phyloP scores from a whole-genome alignment of 2,329 filamentous ascomycete genomes.

The Myriosclerotinia curreyana region DNA sequence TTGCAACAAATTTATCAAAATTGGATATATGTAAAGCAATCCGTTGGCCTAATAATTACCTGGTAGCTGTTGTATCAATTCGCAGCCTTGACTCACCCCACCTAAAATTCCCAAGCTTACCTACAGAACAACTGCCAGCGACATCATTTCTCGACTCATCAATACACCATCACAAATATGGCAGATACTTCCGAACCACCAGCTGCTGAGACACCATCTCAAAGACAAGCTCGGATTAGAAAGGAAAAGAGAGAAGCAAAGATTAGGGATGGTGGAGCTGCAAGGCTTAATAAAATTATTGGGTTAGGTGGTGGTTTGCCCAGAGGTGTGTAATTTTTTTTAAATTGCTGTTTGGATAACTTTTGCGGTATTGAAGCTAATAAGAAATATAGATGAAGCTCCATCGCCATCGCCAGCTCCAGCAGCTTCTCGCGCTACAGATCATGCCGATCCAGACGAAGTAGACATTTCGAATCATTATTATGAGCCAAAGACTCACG shows the following conservation, averaged over 20 bases:
- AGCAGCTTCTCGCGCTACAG: neutral
- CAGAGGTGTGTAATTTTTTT: slow-evolving; percentile 41
- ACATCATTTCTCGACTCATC: slow-evolving; percentile 9
- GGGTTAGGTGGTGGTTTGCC: slow-evolving; percentile 60
- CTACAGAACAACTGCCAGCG: neutral
- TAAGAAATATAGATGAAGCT: slow-evolving; percentile 35
- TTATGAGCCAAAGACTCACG: slow-evolving; percentile 53
- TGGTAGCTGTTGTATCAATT: neutral
- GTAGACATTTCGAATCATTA: slow-evolving; percentile 73
- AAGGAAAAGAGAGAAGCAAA: slow-evolving; percentile 79
- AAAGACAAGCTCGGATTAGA: slow-evolving; percentile 64
- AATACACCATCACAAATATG: neutral
- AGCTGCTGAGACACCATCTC: slow-evolving; percentile 10
- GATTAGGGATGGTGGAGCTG: slow-evolving; percentile 67
- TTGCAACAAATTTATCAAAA: neutral
- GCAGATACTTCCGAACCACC: slow-evolving; percentile 6
- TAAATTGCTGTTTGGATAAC: neutral
- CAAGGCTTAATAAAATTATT: slow-evolving; percentile 72
- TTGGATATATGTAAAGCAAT: neutral
- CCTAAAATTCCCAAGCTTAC: slow-evolving; percentile 3
- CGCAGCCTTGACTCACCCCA: neutral
- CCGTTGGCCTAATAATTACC: neutral
- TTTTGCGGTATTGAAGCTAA: neutral
- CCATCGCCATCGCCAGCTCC: slow-evolving; percentile 38
- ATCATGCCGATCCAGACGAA: slow-evolving; percentile 62